Evolutionary conservation across 352 stramenopile genomes (phyloP).

Genomic region (Phytophthora kernoviae): DNA sequence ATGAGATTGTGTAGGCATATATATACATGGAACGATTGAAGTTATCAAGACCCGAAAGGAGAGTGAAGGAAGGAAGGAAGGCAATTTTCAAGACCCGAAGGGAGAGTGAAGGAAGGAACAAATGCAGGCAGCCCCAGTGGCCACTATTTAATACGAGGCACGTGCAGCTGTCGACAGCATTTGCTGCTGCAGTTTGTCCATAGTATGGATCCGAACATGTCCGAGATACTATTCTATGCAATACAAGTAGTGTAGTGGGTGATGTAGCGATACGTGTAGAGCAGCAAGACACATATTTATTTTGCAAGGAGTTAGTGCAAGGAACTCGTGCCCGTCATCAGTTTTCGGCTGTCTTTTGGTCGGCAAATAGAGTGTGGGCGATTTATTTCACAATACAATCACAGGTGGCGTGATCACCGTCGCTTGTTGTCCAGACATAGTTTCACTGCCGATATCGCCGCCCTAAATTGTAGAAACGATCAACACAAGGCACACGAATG

Average conservation of each 20-base stretch:
- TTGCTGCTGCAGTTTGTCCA: conserved; percentile 8
- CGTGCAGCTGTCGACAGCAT: conserved; percentile 6
- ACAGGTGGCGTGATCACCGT: no score
- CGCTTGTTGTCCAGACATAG: no score
- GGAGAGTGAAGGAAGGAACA: conserved; percentile 11
- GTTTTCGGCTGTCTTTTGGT: not conserved
- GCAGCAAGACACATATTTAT: conserved; percentile 31
- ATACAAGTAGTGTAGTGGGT: conserved; percentile 14
- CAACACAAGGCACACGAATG: no score
- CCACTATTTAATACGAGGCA: conserved; percentile 25
- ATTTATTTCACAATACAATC: no score
- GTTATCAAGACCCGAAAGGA: conserved; percentile 15
- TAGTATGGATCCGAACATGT: not conserved
- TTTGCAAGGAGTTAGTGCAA: conserved; percentile 18
- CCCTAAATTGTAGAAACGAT: no score
- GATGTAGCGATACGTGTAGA: conserved; percentile 1
- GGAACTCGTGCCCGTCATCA: conserved; percentile 20
- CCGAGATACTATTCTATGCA: conserved; percentile 19
- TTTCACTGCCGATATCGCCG: no score
- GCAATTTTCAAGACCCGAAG: conserved; percentile 21
- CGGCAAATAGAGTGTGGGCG: not conserved
- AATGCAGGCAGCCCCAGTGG: conserved; percentile 5
- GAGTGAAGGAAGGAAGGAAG: conserved; percentile 17
- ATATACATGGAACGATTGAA: conserved; percentile 26
- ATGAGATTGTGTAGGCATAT: conserved; percentile 26